Evolutionary conservation across 208 protist species (phyloP).

Genomic region (Trypanosoma melophagium): DNA sequence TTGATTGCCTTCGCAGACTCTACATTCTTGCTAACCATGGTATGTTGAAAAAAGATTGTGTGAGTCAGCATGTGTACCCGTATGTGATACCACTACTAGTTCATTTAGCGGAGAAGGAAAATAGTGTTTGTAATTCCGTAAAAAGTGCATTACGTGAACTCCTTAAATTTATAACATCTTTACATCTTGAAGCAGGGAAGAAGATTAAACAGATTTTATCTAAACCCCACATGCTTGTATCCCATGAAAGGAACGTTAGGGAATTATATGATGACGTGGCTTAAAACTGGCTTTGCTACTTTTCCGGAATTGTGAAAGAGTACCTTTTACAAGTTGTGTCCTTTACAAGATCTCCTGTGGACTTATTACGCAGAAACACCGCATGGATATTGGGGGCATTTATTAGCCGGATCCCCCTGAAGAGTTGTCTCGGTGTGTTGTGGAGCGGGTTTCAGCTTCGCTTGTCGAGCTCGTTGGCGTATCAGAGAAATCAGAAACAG

Average conservation of each 20-base stretch:
- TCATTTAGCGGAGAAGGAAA: constrained; percentile 26
- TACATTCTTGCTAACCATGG: not conserved
- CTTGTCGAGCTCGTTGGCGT: constrained; percentile 6
- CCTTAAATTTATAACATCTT: constrained; percentile 9
- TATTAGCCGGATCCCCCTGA: constrained; percentile 9
- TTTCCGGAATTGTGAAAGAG: constrained; percentile 22
- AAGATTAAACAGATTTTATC: constrained; percentile 13
- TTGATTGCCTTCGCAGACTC: not conserved
- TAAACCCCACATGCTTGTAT: constrained; percentile 20
- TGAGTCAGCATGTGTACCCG: constrained; percentile 15
- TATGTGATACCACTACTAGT: constrained; percentile 22
- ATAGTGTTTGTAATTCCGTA: constrained; percentile 3
- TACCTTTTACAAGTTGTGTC: not conserved
- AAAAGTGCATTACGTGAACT: constrained; percentile 27
- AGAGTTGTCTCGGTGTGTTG: constrained; percentile 1
- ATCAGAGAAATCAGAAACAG: not conserved
- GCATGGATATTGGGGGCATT: constrained; percentile 7
- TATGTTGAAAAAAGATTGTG: not conserved
- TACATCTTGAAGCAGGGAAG: not conserved
- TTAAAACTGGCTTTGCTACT: constrained; percentile 14
- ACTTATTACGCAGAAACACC: constrained; percentile 9
- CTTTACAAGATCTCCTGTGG: constrained; percentile 19
- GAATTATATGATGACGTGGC: constrained; percentile 26
- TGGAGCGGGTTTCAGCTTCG: not conserved
- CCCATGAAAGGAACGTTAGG: constrained; percentile 11